These are phyloP conservation scores for grape (Vitis vinifera) DNA, from an alignment of 164 flowering plant genomes.

Conservation along the genomic window ASM3070453v1 NC_081806.1:8464001-8464500, in stretches of 20 bases:
- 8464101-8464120: constrained; percentile 67
- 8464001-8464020: constrained; percentile 80
- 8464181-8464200: constrained; percentile 94
- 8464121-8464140: constrained; percentile 44
- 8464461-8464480: no score
- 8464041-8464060: constrained; percentile 89
- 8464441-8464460: neutral
- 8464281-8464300: constrained; percentile 78
- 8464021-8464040: constrained; percentile 85
- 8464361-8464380: constrained; percentile 72
- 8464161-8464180: constrained; percentile 95
- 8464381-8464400: constrained; percentile 73
- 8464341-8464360: constrained; percentile 88
- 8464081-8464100: constrained; percentile 85
- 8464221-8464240: constrained; percentile 88
- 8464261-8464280: constrained; percentile 87
- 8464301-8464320: constrained; percentile 86
- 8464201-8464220: constrained; percentile 91
- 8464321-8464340: constrained; percentile 83
- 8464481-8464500: no score
- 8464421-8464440: constrained; percentile 49
- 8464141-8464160: constrained; percentile 87
- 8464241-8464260: constrained; percentile 94
- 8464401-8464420: constrained; percentile 89
- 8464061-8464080: constrained; percentile 88